A percentile compares a stretch with the other conserved stretches of the same genome.
Conservation (phyloP, 2,329 filamentous ascomycete genomes). For the Diaporthe citrichinensis region DNA sequence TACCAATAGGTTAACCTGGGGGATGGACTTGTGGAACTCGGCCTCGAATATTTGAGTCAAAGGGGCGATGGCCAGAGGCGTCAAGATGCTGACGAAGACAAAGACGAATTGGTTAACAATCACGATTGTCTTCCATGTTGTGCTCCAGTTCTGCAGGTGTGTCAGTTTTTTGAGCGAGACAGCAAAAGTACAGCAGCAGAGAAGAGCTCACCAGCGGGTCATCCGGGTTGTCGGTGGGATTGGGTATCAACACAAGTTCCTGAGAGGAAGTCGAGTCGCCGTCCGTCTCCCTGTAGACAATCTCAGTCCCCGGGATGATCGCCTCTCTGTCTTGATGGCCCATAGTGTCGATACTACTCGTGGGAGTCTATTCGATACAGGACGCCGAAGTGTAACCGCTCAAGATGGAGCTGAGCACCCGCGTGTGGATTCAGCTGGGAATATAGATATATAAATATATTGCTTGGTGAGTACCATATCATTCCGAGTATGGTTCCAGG, state of each 20-base stretch:
- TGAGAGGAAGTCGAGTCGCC: not conserved
- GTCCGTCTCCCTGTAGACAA: conserved; percentile 18
- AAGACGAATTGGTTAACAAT: conserved; percentile 53
- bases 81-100: conserved; percentile 53
- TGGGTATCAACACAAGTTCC: conserved; percentile 31
- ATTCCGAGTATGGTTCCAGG: not conserved
- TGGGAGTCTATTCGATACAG: not conserved
- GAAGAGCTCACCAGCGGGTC: conserved; percentile 30
- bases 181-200: no score
- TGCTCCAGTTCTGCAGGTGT: conserved; percentile 49
- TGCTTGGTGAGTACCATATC: not conserved
- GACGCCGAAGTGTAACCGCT: not conserved
- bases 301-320: conserved; percentile 29
- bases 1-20: conserved; percentile 51
- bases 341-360: not conserved
- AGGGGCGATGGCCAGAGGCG: conserved; percentile 53
- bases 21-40: conserved; percentile 51
- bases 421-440: no score
- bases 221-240: conserved; percentile 11
- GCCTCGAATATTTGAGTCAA: conserved; percentile 52
- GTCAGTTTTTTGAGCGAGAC: not conserved
- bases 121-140: conserved; percentile 49
- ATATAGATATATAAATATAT: not conserved
- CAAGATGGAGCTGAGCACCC: not conserved
- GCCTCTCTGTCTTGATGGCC: not conserved